A percentile compares a stretch with the other conserved stretches of the same genome.
Evolutionary conservation across 1,284 basidiomycete genomes (phyloP).

Genomic region (Cystobasidiaceae sp.): DNA sequence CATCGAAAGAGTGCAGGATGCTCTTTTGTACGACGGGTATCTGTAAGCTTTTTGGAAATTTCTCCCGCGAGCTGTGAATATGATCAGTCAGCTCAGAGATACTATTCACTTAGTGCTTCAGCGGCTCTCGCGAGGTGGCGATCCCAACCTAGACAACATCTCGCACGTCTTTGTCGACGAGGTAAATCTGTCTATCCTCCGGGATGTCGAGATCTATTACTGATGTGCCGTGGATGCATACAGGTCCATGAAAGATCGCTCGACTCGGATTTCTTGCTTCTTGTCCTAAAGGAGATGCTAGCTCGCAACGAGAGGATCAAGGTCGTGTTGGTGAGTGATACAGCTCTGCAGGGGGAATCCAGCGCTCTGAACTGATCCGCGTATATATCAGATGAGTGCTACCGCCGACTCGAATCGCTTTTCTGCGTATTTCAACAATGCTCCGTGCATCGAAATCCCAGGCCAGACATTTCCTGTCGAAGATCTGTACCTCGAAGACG

Average conservation of each 20-base stretch:
- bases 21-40: slow-evolving; percentile 93
- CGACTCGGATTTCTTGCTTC: slow-evolving; percentile 80
- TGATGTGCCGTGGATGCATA: background rate
- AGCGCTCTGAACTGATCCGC: background rate
- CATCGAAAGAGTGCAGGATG: slow-evolving; percentile 62
- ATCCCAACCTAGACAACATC: slow-evolving; percentile 64
- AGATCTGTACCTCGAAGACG: slow-evolving; percentile 75
- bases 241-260: slow-evolving; percentile 86
- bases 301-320: slow-evolving; percentile 66
- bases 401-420: slow-evolving; percentile 86
- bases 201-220: slow-evolving; percentile 17
- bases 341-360: slow-evolving; percentile 24
- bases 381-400: slow-evolving; percentile 51
- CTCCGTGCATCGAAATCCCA: slow-evolving; percentile 76
- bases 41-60: slow-evolving; percentile 38
- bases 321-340: slow-evolving; percentile 56
- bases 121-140: slow-evolving; percentile 61
- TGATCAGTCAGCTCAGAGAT: background rate
- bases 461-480: slow-evolving; percentile 74
- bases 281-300: slow-evolving; percentile 75
- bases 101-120: slow-evolving; percentile 56
- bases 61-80: too few relatives aligned
- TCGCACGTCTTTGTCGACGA: slow-evolving; percentile 90
- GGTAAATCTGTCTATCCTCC: slow-evolving; percentile 36
- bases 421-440: slow-evolving; percentile 69